Evolutionary conservation across 208 protist genomes (phyloP).

Genomic region (Leishmania tropica): DNA sequence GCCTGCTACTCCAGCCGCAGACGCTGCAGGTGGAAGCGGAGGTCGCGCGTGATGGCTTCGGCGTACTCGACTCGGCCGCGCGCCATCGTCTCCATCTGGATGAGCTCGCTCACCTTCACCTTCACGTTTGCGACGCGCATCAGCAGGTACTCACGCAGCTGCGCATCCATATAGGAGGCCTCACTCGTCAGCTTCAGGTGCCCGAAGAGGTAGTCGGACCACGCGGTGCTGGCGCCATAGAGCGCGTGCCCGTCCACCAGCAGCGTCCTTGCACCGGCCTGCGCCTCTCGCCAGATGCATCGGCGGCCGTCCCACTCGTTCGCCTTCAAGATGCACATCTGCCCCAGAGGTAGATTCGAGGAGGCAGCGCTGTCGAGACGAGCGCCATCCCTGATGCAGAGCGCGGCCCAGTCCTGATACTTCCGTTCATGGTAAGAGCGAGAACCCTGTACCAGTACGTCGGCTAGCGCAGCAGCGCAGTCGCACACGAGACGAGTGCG

Average conservation of each 20-base stretch:
- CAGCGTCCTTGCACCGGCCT: background rate
- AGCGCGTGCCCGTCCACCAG: slow-evolving; percentile 2
- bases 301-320: slow-evolving; percentile 25
- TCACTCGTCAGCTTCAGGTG: slow-evolving; percentile 41
- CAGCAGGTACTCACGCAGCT: slow-evolving; percentile 30
- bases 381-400: background rate
- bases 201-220: slow-evolving; percentile 35
- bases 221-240: slow-evolving; percentile 15
- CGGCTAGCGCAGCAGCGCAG: background rate
- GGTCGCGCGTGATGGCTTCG: slow-evolving; percentile 31
- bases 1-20: slow-evolving; percentile 1
- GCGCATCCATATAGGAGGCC: slow-evolving; percentile 42
- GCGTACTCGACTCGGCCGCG: slow-evolving; percentile 40
- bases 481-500: slow-evolving; percentile 1
- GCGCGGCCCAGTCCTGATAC: background rate
- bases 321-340: slow-evolving; percentile 6
- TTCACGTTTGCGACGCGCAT: slow-evolving; percentile 30
- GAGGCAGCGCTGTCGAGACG: background rate
- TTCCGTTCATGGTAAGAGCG: background rate
- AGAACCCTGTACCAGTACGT: background rate
- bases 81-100: slow-evolving; percentile 34
- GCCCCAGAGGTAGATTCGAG: slow-evolving; percentile 10
- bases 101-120: slow-evolving; percentile 41
- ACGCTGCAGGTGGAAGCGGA: slow-evolving; percentile 25
- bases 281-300: slow-evolving; percentile 15